Evolutionary conservation across 2,329 filamentous ascomycete species (phyloP).

Genomic region (Alternaria atra): DNA sequence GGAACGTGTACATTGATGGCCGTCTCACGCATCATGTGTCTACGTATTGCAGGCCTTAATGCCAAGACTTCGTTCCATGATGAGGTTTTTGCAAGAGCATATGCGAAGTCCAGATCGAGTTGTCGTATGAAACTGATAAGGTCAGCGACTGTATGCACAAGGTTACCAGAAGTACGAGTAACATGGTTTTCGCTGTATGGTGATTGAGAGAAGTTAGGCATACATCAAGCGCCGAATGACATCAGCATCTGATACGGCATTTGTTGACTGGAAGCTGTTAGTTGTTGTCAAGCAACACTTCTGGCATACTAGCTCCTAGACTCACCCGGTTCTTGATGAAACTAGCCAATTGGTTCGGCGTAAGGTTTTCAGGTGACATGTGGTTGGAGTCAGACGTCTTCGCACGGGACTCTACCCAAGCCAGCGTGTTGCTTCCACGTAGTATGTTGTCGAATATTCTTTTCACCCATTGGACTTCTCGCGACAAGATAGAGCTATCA

Average conservation of each 20-base stretch:
- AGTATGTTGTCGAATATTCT: not conserved
- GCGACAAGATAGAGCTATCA: not conserved
- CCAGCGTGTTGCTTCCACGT: not conserved
- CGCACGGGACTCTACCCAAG: not conserved
- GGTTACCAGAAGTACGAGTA: not conserved
- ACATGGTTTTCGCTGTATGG: not conserved
- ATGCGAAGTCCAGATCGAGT: not conserved
- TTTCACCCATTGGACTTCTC: not conserved
- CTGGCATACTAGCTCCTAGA: not conserved
- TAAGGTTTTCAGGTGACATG: not conserved
- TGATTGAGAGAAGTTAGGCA: not conserved
- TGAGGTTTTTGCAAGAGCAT: not conserved
- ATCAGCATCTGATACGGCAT: not conserved
- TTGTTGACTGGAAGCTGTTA: not conserved
- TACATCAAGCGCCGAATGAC: not conserved
- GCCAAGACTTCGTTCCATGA: not conserved
- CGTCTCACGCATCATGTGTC: not conserved
- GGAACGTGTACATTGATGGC: not conserved
- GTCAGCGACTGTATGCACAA: not conserved
- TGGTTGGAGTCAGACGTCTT: not conserved
- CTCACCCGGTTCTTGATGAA: not conserved
- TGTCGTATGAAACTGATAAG: not conserved
- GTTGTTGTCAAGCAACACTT: not conserved
- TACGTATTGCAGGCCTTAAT: not conserved
- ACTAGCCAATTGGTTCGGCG: not conserved